A percentile compares a stretch with the other conserved stretches of the same genome.
These are phyloP conservation scores for Candida pseudoviswanathii DNA, from an alignment of 1,139 yeast species.

Conservation along the genomic window DNA sequence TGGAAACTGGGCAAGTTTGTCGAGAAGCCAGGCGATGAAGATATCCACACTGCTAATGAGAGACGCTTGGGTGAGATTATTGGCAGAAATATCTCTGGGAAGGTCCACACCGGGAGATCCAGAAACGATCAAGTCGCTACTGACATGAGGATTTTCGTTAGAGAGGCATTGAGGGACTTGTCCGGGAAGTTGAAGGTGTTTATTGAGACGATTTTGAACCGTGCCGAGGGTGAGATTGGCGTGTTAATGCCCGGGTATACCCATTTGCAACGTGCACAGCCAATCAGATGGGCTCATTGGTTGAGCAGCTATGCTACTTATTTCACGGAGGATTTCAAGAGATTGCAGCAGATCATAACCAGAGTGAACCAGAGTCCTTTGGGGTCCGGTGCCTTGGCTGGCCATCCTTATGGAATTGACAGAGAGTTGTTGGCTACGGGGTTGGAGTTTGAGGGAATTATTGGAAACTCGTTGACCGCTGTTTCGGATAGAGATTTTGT, in stretches of 20 bases:
- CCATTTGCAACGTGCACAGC: constrained; percentile 97
- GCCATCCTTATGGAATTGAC: constrained; percentile 98
- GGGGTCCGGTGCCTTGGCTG: constrained; percentile 98
- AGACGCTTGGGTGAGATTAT: constrained; percentile 95
- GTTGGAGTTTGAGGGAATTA: constrained; percentile 78
- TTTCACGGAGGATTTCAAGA: constrained; percentile 84
- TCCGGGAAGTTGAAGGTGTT: constrained; percentile 60
- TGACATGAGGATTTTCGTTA: constrained; percentile 92
- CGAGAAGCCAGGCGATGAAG: constrained; percentile 94
- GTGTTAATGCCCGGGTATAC: constrained; percentile 98
- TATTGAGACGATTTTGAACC: constrained; percentile 63
- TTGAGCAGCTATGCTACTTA: constrained; percentile 92
- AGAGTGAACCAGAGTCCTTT: constrained; percentile 89
- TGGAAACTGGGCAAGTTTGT: constrained; percentile 78
- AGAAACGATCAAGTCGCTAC: constrained; percentile 99
- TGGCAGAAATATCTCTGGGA: constrained; percentile 92
- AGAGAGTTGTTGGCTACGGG: constrained; percentile 82
- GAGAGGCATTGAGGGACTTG: constrained; percentile 69
- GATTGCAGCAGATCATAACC: constrained; percentile 75
- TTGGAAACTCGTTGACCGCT: constrained; percentile 93
- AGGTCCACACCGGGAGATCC: constrained; percentile 97
- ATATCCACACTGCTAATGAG: constrained; percentile 97
- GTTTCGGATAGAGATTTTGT: constrained; percentile 98
- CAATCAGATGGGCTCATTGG: constrained; percentile 99
- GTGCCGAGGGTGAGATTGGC: constrained; percentile 86